Evolutionary conservation across 805 yeast species (phyloP).

Genomic region (Clavispora asparagi): DNA sequence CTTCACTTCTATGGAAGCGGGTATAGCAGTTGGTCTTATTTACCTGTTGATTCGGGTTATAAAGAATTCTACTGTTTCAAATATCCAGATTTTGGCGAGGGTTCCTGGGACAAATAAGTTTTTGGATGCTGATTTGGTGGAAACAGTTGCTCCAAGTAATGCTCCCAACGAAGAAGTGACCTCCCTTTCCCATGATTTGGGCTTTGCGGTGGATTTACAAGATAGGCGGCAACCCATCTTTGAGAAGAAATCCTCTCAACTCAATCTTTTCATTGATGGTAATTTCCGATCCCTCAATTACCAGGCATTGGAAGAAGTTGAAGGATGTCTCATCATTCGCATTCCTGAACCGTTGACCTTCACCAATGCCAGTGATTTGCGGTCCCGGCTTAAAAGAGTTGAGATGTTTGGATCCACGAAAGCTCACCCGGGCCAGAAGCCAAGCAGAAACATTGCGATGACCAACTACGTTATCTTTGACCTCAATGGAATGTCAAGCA

Average conservation of each 20-base stretch:
- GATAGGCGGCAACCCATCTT: background rate
- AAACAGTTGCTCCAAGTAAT: conserved; percentile 1
- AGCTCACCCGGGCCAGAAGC: conserved; percentile 39
- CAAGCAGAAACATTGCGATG: conserved; percentile 32
- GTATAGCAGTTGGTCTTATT: conserved; percentile 81
- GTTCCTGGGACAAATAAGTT: conserved; percentile 34
- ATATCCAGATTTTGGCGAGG: conserved; percentile 79
- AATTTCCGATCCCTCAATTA: conserved; percentile 31
- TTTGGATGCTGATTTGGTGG: conserved; percentile 34
- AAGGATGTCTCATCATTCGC: conserved; percentile 38
- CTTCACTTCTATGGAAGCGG: conserved; percentile 76
- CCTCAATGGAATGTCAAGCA: conserved; percentile 36
- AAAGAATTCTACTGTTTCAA: conserved; percentile 72
- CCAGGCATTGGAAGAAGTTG: conserved; percentile 36
- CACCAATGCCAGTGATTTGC: conserved; percentile 36
- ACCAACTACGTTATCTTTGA: conserved; percentile 39
- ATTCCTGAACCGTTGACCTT: conserved; percentile 43
- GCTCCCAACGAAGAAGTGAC: background rate
- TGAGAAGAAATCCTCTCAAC: conserved; percentile 13
- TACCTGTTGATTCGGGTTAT: conserved; percentile 77
- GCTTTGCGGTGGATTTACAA: background rate
- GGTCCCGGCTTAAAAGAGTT: conserved; percentile 33
- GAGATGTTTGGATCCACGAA: conserved; percentile 40
- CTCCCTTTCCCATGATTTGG: background rate
- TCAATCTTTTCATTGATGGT: conserved; percentile 28